phyloP scores from a whole-genome alignment of 1,284 basidiomycete species.

The Porogramme epimiltina region DNA sequence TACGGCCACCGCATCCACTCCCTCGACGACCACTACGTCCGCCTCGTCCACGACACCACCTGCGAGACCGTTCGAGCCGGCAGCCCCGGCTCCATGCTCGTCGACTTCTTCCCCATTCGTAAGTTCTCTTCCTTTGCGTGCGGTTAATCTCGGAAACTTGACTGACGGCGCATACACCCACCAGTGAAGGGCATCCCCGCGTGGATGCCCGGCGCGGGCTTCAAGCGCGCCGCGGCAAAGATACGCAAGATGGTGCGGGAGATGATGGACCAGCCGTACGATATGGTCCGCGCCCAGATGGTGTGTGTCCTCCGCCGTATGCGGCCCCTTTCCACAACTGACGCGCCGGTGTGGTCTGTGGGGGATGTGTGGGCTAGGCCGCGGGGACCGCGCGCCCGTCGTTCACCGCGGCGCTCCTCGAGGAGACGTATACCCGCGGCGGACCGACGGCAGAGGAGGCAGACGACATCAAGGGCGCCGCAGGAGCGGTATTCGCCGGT shows the following conservation, averaged over 20 bases:
- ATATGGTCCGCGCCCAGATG: slow-evolving; percentile 52
- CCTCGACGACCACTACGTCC: slow-evolving; percentile 28
- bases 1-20: slow-evolving; percentile 34
- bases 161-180: neutral
- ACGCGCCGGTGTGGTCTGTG: neutral
- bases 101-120: slow-evolving; percentile 57
- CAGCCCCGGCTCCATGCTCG: slow-evolving; percentile 53
- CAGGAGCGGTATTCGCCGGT: slow-evolving; percentile 52
- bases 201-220: slow-evolving; percentile 59
- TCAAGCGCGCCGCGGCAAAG: slow-evolving; percentile 51
- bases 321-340: neutral
- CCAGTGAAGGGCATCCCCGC: slow-evolving; percentile 49
- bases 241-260: slow-evolving; percentile 35
- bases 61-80: slow-evolving; percentile 50
- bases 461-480: slow-evolving; percentile 57
- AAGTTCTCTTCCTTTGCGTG: no score
- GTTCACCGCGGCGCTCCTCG: slow-evolving; percentile 55
- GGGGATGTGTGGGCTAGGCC: slow-evolving; percentile 17
- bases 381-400: slow-evolving; percentile 50
- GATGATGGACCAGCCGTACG: slow-evolving; percentile 53
- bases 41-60: slow-evolving; percentile 47
- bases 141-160: neutral
- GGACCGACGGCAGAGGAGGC: slow-evolving; percentile 39
- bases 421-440: slow-evolving; percentile 21
- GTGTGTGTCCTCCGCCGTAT: slow-evolving; percentile 29